Conservation (phyloP, 257 asterid genomes). For the Ligustrum vulgare region DNA sequence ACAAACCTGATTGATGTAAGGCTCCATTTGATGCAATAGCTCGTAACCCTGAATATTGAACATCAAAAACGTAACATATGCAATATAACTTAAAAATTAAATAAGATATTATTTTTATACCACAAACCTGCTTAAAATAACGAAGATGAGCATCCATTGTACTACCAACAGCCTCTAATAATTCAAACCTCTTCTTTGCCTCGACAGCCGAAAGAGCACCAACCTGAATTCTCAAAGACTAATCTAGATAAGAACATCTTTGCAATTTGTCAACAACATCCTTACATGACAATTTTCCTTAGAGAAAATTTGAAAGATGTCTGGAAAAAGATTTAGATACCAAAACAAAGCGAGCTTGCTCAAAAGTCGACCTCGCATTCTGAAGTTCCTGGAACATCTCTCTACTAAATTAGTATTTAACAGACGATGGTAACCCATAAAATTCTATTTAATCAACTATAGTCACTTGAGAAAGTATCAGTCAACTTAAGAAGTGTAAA, state of each 20-base stretch:
- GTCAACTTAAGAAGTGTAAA: conserved; percentile 21
- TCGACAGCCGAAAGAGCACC: conserved; percentile 85
- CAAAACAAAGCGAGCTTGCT: conserved; percentile 92
- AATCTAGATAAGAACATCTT: conserved; percentile 22
- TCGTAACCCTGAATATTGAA: conserved; percentile 73
- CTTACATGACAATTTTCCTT: conserved; percentile 4
- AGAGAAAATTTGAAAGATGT: conserved; percentile 11
- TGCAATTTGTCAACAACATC: conserved; percentile 2
- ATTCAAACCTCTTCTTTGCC: conserved; percentile 86
- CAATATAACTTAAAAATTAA: conserved; percentile 9
- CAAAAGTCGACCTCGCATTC: conserved; percentile 80
- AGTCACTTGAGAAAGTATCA: conserved; percentile 24
- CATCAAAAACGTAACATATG: conserved; percentile 29
- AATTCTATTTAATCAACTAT: conserved; percentile 48
- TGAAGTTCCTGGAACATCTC: conserved; percentile 99
- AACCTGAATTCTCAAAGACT: conserved; percentile 52
- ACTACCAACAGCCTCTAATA: conserved; percentile 83
- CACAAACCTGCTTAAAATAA: conserved; percentile 73
- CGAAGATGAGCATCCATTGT: conserved; percentile 89
- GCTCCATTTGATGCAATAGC: conserved; percentile 93
- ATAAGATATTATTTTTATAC: conserved; percentile 14
- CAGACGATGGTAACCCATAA: conserved; percentile 59
- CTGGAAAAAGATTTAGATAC: conserved; percentile 42
- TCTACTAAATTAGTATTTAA: conserved; percentile 86
- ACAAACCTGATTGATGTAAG: conserved; percentile 79